These are phyloP conservation scores for Chlorokybus atmophyticus DNA, from an alignment of 139 green algal species.

Conservation along the genomic window DNA sequence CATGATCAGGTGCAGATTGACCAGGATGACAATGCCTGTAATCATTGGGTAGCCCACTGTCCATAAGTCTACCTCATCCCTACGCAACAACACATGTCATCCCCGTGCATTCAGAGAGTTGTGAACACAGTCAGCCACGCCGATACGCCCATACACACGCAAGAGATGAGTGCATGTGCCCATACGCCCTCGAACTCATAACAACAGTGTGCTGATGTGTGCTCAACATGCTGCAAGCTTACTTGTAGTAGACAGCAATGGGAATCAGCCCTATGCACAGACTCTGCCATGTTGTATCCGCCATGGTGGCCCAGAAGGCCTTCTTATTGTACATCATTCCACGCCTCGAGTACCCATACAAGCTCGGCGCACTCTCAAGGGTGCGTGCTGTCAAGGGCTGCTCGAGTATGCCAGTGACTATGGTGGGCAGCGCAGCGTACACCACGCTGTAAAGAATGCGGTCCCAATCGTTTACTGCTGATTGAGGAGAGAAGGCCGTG, in stretches of 20 bases:
- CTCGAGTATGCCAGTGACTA: constrained; percentile 40
- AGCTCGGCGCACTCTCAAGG: constrained; percentile 24
- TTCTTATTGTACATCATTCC: constrained; percentile 17
- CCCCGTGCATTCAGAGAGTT: too few species aligned
- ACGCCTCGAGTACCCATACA: constrained; percentile 33
- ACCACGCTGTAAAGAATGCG: constrained; percentile 42
- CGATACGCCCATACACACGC: too few species aligned
- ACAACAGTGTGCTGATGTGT: too few species aligned
- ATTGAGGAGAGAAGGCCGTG: constrained; percentile 9
- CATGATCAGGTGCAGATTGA: constrained; percentile 36
- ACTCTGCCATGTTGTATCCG: constrained; percentile 26
- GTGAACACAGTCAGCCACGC: too few species aligned
- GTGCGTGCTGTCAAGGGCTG: constrained; percentile 31
- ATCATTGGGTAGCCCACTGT: constrained; percentile 29
- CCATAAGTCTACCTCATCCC: constrained; percentile 20
- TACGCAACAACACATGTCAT: too few species aligned
- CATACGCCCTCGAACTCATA: too few species aligned
- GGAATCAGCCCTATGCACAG: constrained; percentile 25
- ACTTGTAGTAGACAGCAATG: background rate
- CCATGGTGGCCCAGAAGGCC: constrained; percentile 22
- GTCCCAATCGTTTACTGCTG: constrained; percentile 23
- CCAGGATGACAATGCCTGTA: constrained; percentile 24
- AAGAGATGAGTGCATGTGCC: too few species aligned
- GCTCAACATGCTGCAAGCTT: too few species aligned
- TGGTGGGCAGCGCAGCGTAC: constrained; percentile 39